These are phyloP conservation scores for Bolboschoenoplectus hybrid DNA, from an alignment of 202 grass and related monocot genomes.

Conservation along the genomic window DNA sequence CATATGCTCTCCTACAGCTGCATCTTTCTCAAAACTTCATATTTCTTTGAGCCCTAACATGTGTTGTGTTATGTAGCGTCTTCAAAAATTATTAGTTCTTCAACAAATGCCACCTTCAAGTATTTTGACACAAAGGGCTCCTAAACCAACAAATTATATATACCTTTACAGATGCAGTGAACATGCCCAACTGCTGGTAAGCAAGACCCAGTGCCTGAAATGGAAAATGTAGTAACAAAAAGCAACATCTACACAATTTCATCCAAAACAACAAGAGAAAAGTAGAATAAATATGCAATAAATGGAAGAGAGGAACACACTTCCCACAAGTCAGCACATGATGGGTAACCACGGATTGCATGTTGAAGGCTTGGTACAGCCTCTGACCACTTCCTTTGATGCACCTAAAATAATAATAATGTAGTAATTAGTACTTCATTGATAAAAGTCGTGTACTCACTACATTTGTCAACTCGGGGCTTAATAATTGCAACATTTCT, in stretches of 20 bases:
- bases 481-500: not conserved
- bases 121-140: not conserved
- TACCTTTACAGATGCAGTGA: conserved; percentile 93
- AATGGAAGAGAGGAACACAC: conserved; percentile 47
- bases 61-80: not conserved
- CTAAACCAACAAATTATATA: conserved; percentile 32
- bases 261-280: not conserved
- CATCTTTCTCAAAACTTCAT: conserved; percentile 16
- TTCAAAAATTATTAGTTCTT: not conserved
- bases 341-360: conserved; percentile 73
- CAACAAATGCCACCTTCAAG: not conserved
- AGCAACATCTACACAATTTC: not conserved
- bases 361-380: conserved; percentile 88
- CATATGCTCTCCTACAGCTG: not conserved
- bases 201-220: conserved; percentile 89
- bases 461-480: not conserved
- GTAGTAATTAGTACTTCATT: not conserved
- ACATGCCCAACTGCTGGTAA: conserved; percentile 96
- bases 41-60: not conserved
- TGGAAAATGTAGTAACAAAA: conserved; percentile 42
- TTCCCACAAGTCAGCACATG: conserved; percentile 93
- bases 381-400: conserved; percentile 92
- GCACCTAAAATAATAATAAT: conserved; percentile 62
- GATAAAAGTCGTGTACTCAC: not conserved
- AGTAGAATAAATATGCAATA: conserved; percentile 34